Percentiles rank a stretch among this genome's conserved stretches.
phyloP scores from a whole-genome alignment of 208 protist species.

The Leishmania turanica region DNA sequence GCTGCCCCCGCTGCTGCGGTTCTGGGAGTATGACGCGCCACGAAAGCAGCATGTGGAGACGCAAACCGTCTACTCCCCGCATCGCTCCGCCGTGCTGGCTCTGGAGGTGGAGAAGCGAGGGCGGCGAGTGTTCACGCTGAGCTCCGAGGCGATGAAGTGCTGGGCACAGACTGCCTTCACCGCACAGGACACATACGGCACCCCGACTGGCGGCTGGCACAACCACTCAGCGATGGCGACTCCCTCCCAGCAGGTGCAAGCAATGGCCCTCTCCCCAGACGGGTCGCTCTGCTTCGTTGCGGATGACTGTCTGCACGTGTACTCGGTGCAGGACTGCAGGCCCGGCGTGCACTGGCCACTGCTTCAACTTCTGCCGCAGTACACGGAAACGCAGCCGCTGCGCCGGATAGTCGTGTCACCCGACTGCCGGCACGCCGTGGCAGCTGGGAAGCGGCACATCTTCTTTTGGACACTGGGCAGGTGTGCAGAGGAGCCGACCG shows the following conservation, averaged over 20 bases:
- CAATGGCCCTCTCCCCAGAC: constrained; percentile 67
- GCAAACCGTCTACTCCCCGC: constrained; percentile 80
- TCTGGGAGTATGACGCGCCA: constrained; percentile 73
- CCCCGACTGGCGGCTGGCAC: constrained; percentile 54
- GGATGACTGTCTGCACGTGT: constrained; percentile 82
- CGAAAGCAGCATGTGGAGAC: constrained; percentile 67
- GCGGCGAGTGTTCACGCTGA: constrained; percentile 77
- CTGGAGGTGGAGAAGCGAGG: constrained; percentile 61
- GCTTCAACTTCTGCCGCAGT: constrained; percentile 61
- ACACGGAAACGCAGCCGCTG: constrained; percentile 45
- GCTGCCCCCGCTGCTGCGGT: constrained; percentile 73
- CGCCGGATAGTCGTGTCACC: constrained; percentile 42
- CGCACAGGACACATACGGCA: constrained; percentile 61
- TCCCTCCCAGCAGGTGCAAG: constrained; percentile 47
- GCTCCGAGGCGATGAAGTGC: constrained; percentile 71
- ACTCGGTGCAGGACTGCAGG: constrained; percentile 41
- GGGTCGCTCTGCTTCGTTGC: constrained; percentile 77
- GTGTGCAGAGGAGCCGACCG: constrained; percentile 15
- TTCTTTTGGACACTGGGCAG: constrained; percentile 66
- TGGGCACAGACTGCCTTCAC: constrained; percentile 58
- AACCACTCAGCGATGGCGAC: constrained; percentile 76
- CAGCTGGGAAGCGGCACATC: constrained; percentile 39
- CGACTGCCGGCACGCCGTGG: constrained; percentile 43
- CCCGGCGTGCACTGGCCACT: constrained; percentile 64
- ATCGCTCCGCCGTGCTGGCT: constrained; percentile 59